Conservation (phyloP, 768 basidiomycete species). For the Calocera cornea region DNA sequence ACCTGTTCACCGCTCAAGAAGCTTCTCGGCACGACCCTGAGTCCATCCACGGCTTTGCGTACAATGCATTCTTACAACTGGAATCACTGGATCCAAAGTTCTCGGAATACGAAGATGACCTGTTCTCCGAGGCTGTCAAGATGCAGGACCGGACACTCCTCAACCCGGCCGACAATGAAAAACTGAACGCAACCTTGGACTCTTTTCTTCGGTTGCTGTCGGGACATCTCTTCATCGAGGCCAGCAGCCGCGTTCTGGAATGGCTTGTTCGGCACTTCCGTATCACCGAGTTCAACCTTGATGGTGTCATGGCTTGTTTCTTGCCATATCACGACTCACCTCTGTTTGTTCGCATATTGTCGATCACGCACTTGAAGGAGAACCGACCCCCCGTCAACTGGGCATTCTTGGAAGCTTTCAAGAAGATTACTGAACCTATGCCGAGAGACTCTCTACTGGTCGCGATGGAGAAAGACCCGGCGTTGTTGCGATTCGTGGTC, state of each 20-base stretch:
- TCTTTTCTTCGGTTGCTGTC: constrained; percentile 58
- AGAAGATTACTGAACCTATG: constrained; percentile 63
- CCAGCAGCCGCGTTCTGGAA: constrained; percentile 73
- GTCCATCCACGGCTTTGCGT: constrained; percentile 64
- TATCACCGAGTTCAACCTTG: constrained; percentile 85
- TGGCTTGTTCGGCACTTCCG: constrained; percentile 94
- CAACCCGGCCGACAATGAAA: constrained; percentile 43
- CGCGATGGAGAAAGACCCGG: constrained; percentile 58
- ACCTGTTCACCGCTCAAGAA: constrained; percentile 72
- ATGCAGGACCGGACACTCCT: constrained; percentile 66
- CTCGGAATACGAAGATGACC: constrained; percentile 43
- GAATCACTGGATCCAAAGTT: constrained; percentile 45
- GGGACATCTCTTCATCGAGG: constrained; percentile 66
- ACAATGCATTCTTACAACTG: constrained; percentile 66
- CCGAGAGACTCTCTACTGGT: constrained; percentile 57
- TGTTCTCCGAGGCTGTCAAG: constrained; percentile 74
- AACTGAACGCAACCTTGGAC: constrained; percentile 48
- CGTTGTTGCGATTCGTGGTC: constrained; percentile 58
- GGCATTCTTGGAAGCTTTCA: constrained; percentile 59
- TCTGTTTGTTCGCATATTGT: constrained; percentile 85
- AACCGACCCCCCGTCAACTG: constrained; percentile 26
- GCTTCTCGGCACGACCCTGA: constrained; percentile 81
- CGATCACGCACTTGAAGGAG: constrained; percentile 64
- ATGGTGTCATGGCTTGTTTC: constrained; percentile 63
- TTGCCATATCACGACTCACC: constrained; percentile 90